Conservation (phyloP, 1,139 yeast genomes). For the Diutina mesorugosa region DNA sequence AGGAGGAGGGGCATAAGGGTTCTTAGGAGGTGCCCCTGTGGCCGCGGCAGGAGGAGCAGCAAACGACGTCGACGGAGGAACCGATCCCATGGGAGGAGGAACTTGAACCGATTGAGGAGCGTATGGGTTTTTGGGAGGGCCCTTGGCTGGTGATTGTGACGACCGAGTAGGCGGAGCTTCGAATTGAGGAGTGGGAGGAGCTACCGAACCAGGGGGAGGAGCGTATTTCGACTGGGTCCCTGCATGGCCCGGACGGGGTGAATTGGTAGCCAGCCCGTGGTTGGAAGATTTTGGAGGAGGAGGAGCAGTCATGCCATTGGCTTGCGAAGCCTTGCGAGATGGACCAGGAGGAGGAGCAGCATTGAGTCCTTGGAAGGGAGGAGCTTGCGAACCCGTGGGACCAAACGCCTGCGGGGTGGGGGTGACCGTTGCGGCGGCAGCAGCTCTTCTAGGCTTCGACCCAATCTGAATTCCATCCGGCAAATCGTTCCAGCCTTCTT, state of each 20-base stretch:
- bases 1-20: neutral
- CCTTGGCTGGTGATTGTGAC: neutral
- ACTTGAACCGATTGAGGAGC: neutral
- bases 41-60: constrained; percentile 6
- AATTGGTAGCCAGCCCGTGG: neutral
- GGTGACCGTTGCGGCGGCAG: constrained; percentile 29
- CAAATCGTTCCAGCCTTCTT: constrained; percentile 91
- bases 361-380: neutral
- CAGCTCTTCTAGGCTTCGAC: constrained; percentile 38
- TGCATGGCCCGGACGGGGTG: neutral
- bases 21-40: neutral
- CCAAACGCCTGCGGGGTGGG: neutral
- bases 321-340: neutral
- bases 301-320: neutral
- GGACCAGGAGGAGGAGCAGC: neutral
- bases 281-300: neutral
- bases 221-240: neutral
- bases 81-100: neutral
- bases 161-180: neutral
- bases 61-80: constrained; percentile 3
- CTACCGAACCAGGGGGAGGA: constrained; percentile 1
- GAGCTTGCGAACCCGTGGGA: neutral
- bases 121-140: constrained; percentile 1
- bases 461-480: constrained; percentile 51
- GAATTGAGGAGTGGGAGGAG: neutral